These are phyloP conservation scores for Cytospora chrysosperma DNA, from an alignment of 2,329 filamentous ascomycete genomes.

Conservation along the genomic window DNA sequence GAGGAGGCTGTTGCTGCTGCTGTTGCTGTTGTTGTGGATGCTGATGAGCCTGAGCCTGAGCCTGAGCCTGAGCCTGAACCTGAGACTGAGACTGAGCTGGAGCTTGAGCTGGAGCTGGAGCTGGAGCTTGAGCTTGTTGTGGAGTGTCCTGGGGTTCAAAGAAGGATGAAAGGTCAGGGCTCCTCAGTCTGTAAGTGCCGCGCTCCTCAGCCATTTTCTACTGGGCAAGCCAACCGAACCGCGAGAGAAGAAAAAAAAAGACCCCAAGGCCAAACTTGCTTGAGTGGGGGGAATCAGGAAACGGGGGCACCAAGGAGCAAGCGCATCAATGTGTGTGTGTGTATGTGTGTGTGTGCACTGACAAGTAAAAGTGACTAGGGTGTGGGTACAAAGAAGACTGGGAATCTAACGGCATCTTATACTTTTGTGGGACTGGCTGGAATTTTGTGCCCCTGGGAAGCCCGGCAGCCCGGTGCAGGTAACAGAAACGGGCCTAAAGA, in stretches of 20 bases:
- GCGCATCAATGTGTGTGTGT: no score
- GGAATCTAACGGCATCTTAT: constrained; percentile 18
- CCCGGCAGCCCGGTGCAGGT: background rate
- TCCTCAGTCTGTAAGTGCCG: constrained; percentile 12
- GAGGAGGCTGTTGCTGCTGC: constrained; percentile 11
- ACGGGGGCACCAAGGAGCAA: background rate
- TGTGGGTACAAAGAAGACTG: constrained; percentile 12
- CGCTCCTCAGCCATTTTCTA: constrained; percentile 20
- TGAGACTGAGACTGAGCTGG: constrained; percentile 21
- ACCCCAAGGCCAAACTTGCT: background rate
- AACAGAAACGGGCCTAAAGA: background rate
- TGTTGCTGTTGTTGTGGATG: constrained; percentile 28
- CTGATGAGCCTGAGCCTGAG: constrained; percentile 24
- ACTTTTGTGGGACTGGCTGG: constrained; percentile 18
- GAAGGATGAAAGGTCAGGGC: constrained; percentile 19
- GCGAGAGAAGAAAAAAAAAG: background rate
- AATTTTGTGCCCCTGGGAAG: constrained; percentile 2
- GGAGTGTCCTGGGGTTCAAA: constrained; percentile 6
- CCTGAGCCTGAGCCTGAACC: constrained; percentile 27
- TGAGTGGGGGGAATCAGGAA: background rate
- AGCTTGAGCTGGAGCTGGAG: no score
- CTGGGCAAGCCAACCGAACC: background rate
- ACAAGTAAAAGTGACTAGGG: constrained; percentile 10
- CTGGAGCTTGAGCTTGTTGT: constrained; percentile 11
- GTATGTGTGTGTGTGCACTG: no score